Evolutionary conservation across 2,329 filamentous ascomycete species (phyloP).

Genomic region (Seiridium cupressi): DNA sequence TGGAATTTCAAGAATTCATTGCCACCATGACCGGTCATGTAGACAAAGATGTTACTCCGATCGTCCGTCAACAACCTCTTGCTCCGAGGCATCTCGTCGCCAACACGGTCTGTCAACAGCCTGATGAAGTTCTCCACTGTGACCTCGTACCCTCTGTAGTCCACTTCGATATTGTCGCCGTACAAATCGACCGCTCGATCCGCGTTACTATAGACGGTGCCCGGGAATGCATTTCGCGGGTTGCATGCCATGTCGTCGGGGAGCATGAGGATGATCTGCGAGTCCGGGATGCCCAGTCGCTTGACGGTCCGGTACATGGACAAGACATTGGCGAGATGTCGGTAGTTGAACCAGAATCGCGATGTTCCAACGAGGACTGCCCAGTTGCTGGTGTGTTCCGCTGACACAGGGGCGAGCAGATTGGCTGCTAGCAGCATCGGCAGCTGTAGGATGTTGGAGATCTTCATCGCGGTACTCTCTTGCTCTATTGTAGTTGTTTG

Average conservation of each 20-base stretch:
- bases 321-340: slow-evolving; percentile 94
- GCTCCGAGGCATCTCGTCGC: slow-evolving; percentile 90
- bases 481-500: no score
- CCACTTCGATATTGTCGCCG: slow-evolving; percentile 98
- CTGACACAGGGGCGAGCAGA: slow-evolving; percentile 46
- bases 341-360: slow-evolving; percentile 99
- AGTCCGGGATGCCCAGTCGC: slow-evolving; percentile 94
- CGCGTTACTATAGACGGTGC: slow-evolving; percentile 97
- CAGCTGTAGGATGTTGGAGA: slow-evolving; percentile 40
- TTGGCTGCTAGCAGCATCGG: slow-evolving; percentile 47
- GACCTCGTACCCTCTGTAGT: slow-evolving; percentile 97
- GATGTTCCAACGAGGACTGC: slow-evolving; percentile 98
- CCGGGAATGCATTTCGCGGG: slow-evolving; percentile 94
- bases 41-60: slow-evolving; percentile 93
- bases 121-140: slow-evolving; percentile 99
- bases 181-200: slow-evolving; percentile 94
- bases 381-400: slow-evolving; percentile 97
- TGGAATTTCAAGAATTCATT: slow-evolving; percentile 99
- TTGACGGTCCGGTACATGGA: slow-evolving; percentile 98
- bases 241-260: slow-evolving; percentile 99
- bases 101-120: slow-evolving; percentile 88
- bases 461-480: slow-evolving; percentile 42
- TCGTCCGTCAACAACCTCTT: slow-evolving; percentile 94
- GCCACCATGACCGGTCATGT: slow-evolving; percentile 98
- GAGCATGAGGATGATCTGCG: slow-evolving; percentile 99